phyloP scores from a whole-genome alignment of 2,329 filamentous ascomycete species.

The Neonectria magnoliae region DNA sequence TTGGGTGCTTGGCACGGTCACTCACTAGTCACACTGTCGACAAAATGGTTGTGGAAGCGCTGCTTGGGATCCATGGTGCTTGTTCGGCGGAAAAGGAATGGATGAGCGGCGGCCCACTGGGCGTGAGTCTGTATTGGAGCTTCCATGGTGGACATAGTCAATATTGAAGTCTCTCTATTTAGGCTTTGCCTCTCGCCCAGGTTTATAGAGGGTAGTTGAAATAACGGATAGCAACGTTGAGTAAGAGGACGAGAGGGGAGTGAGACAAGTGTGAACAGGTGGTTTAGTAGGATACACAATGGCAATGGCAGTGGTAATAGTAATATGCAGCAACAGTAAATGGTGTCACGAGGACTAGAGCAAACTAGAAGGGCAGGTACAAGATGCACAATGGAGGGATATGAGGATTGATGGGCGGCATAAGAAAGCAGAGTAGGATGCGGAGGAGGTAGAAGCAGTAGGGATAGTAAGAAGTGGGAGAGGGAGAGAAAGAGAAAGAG shows the following conservation, averaged over 20 bases:
- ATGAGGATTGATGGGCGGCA: slow-evolving; percentile 1
- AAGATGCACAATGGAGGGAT: slow-evolving; percentile 1
- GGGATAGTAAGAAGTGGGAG: neutral
- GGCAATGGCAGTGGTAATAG: slow-evolving; percentile 3
- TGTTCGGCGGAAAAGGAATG: slow-evolving; percentile 35
- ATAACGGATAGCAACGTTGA: neutral
- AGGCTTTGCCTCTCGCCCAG: neutral
- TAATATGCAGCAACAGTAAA: slow-evolving; percentile 5
- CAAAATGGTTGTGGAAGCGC: slow-evolving; percentile 86
- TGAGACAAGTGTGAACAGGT: slow-evolving; percentile 11
- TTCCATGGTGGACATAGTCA: slow-evolving; percentile 39
- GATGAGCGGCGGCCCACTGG: slow-evolving; percentile 39
- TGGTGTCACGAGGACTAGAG: slow-evolving; percentile 24
- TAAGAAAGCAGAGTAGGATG: slow-evolving; percentile 22
- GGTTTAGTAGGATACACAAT: slow-evolving; percentile 14
- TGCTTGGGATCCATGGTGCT: slow-evolving; percentile 66
- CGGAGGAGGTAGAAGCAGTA: slow-evolving; percentile 3
- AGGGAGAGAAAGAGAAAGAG: slow-evolving; percentile 8
- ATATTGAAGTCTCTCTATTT: slow-evolving; percentile 14
- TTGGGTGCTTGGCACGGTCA: slow-evolving; percentile 6
- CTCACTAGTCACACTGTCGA: slow-evolving; percentile 76
- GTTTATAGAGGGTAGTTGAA: neutral
- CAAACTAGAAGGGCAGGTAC: slow-evolving; percentile 16
- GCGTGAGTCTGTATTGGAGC: slow-evolving; percentile 37
- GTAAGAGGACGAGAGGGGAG: neutral